Base-by-base conservation (phyloP, 75 land plant species). In the Pseudotsuga menziesii region DNA sequence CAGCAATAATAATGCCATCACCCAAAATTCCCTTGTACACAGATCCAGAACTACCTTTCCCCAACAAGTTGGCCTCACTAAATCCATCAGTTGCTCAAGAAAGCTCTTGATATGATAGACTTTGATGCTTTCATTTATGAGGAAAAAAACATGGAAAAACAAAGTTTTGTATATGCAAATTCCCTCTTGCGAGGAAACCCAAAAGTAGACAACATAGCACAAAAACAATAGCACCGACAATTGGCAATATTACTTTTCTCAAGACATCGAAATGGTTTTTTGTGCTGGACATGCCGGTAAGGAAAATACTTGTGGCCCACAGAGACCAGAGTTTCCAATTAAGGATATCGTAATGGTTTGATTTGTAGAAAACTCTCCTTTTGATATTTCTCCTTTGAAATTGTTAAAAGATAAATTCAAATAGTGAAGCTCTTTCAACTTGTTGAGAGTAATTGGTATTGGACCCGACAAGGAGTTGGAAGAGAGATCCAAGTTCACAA, bases 341-440 rank as follows among this genome's bases (percentile, higher is more conserved):
- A 86, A 58, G 5, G 72, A 75, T 9, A 48, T 48, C 12, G 29
- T 22, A 19, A 55, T 82, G 7, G 74, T 77, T 15, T 77, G 56
- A 58, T 80, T 80, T 25, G 14, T 29, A 19, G 79, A 80, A 0
- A 72, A 14, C 8, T 63, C 66, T 4, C 23, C 48, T 15, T 8
- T 6, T 1, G 87, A 77, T n/a, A 85, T 76, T 73, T 83, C 41
- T 14, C 87, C 87, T 19, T 62, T 54, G 6, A 85, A 52, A 15
- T 73, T 32, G 59, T 85, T 85, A 23, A 69, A 76, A 9, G 87
- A 85, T 16, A 85, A 75, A 54, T 83, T 83, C 60, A 85, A 25
- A 57, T 56, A 82, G 54, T 41, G 16, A 48, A 84, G 52, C 61
- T n/a, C 19, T 14, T 1, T 67, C 29, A 77, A 16, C 27, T 48